A percentile compares a stretch with the other conserved stretches of the same genome.
These are phyloP conservation scores for Lipomyces japonicus DNA, from an alignment of 805 yeast species.

Conservation along the genomic window DNA sequence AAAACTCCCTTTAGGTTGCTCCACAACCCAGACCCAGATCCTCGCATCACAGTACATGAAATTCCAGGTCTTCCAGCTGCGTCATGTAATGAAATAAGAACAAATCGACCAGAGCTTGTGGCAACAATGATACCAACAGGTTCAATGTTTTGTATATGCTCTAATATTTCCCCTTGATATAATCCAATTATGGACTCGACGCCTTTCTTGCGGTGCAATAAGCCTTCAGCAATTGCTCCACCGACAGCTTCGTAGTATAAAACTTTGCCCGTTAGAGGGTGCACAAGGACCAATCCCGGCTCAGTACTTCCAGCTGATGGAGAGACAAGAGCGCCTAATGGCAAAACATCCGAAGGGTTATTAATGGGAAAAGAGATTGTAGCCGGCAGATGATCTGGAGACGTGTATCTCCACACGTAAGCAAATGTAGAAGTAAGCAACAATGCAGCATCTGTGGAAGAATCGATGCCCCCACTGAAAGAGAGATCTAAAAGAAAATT, in stretches of 20 bases:
- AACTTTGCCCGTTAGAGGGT: slow-evolving; percentile 54
- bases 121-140: slow-evolving; percentile 72
- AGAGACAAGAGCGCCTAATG: slow-evolving; percentile 52
- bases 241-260: slow-evolving; percentile 72
- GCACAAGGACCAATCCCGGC: slow-evolving; percentile 71
- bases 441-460: slow-evolving; percentile 48
- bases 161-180: slow-evolving; percentile 51
- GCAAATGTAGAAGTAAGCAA: slow-evolving; percentile 50
- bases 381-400: slow-evolving; percentile 58
- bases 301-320: slow-evolving; percentile 51
- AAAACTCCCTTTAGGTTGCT: slow-evolving; percentile 32
- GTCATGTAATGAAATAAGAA: slow-evolving; percentile 62
- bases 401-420: slow-evolving; percentile 64
- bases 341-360: slow-evolving; percentile 15
- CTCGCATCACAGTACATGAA: slow-evolving; percentile 31
- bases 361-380: slow-evolving; percentile 50
- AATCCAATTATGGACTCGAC: slow-evolving; percentile 28
- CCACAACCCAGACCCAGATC: slow-evolving; percentile 34
- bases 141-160: slow-evolving; percentile 55
- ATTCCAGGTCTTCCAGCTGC: slow-evolving; percentile 57
- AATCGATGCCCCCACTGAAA: slow-evolving; percentile 47
- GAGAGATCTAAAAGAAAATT: slow-evolving; percentile 14
- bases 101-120: slow-evolving; percentile 65
- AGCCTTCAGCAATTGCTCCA: slow-evolving; percentile 62
- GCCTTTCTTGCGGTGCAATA: slow-evolving; percentile 45